phyloP scores from a whole-genome alignment of 179 eudicot genomes.

The Dionaea muscipula region DNA sequence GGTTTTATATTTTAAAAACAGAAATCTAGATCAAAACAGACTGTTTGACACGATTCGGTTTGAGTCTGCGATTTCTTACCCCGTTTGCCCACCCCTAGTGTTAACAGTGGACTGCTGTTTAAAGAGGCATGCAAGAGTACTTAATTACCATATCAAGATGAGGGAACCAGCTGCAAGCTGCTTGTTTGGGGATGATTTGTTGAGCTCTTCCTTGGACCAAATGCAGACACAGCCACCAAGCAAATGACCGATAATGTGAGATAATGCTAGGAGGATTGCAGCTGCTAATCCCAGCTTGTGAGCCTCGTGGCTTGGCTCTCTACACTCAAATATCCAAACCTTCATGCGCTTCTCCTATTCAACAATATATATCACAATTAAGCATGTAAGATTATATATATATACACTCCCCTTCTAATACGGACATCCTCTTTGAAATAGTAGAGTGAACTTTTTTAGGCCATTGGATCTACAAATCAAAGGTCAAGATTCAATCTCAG shows the following conservation, averaged over 20 bases:
- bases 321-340: conserved; percentile 57
- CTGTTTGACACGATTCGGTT: no score
- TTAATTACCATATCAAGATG: conserved; percentile 53
- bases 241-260: conserved; percentile 55
- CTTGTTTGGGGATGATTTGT: conserved; percentile 48
- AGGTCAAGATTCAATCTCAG: no score
- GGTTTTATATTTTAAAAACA: no score
- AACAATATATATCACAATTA: no score
- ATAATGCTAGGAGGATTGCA: conserved; percentile 37
- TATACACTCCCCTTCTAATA: no score
- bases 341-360: conserved; percentile 37
- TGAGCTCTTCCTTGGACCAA: conserved; percentile 44
- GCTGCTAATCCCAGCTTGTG: conserved; percentile 75
- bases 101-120: background rate
- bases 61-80: no score
- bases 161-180: conserved; percentile 58
- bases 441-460: no score
- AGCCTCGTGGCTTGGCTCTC: conserved; percentile 68
- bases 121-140: background rate
- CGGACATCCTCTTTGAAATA: no score
- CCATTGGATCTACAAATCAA: no score
- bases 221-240: conserved; percentile 71
- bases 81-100: no score
- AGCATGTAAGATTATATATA: no score
- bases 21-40: no score